Percentiles rank a stretch among this genome's conserved stretches.
Evolutionary conservation across 495 filamentous ascomycete genomes (phyloP).

Genomic region (Penicillium cosmopolitanum): DNA sequence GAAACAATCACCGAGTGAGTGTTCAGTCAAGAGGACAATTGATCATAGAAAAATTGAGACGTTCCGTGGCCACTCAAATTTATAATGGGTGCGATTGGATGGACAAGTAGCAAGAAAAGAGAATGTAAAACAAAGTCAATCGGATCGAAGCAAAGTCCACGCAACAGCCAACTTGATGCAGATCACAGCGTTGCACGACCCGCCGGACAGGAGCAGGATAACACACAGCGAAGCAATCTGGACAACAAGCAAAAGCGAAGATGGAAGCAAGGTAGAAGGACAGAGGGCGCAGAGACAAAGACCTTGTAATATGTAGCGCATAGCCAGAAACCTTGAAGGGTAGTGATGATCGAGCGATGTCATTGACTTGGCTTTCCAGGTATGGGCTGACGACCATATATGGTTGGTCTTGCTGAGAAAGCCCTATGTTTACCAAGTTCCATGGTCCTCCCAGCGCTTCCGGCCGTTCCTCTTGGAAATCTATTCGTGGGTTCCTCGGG

Average conservation of each 20-base stretch:
- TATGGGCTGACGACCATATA: constrained; percentile 4
- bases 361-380: constrained; percentile 19
- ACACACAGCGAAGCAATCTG: not conserved
- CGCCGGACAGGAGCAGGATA: not conserved
- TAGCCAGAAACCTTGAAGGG: not conserved
- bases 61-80: not conserved
- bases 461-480: constrained; percentile 28
- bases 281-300: constrained; percentile 2
- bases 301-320: constrained; percentile 28
- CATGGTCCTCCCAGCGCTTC: constrained; percentile 10
- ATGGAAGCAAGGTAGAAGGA: constrained; percentile 4
- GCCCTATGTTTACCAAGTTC: constrained; percentile 10
- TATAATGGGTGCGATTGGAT: not conserved
- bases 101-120: constrained; percentile 1
- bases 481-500: constrained; percentile 11
- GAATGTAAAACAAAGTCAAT: not conserved
- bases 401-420: not conserved
- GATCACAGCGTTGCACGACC: not conserved
- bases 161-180: constrained; percentile 4
- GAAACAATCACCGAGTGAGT: not conserved
- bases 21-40: not conserved
- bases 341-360: constrained; percentile 32
- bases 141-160: constrained; percentile 5
- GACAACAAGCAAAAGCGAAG: constrained; percentile 7
- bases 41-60: not conserved